Evolutionary conservation across 257 asterid genomes (phyloP), one percentile per base, ranked within the genome.

Genomic region (Jaltomata sinuosa): DNA sequence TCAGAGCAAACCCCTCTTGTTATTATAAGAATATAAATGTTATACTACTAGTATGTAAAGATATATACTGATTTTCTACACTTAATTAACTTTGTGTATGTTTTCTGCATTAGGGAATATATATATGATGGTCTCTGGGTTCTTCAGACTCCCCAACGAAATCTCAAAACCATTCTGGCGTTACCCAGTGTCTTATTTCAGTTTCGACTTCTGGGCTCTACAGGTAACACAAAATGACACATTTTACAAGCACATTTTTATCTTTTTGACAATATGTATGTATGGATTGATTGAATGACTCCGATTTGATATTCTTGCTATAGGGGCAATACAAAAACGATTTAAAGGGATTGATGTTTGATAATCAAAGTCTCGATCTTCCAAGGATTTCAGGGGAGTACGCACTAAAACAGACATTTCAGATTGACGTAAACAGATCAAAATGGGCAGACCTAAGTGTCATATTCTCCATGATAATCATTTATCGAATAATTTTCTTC

Each of bases 151-250:
- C 61, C 98, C 99, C 3, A 91, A 96, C 0, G 98, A 96, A 89
- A 96, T 96, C 87, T 98, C 98, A 5, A 96, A 96, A 89, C 95
- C 97, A 8, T 88, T 96, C 86, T 94, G 98, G 99, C 97, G 98
- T 69, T 96, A 96, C 82, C 99, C 98, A 8, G 94, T 96, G 99
- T 93, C 99, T 36, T 96, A 94, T 90, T 92, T 96, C 83, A 96
- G 99, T 77, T 96, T 94, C 89, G 98, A 96, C 89, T 96, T 92
- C 93, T 96, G 99, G 99, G 98, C 99, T 19, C 91, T 94, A 2
- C 99, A 96, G 98, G 99, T 94, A 47, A n/a, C n/a, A n/a, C 53
- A 47, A 47, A 47, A 47, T 47, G 53, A 47, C 16, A 45, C 50
- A 15, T 14, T 50, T 50, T 15, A 45, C 50, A 11, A 8, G 50